A percentile compares a stretch with the other conserved stretches of the same genome.
Evolutionary conservation across 1,284 basidiomycete genomes (phyloP).

Genomic region (Pyrrhoderma noxium): DNA sequence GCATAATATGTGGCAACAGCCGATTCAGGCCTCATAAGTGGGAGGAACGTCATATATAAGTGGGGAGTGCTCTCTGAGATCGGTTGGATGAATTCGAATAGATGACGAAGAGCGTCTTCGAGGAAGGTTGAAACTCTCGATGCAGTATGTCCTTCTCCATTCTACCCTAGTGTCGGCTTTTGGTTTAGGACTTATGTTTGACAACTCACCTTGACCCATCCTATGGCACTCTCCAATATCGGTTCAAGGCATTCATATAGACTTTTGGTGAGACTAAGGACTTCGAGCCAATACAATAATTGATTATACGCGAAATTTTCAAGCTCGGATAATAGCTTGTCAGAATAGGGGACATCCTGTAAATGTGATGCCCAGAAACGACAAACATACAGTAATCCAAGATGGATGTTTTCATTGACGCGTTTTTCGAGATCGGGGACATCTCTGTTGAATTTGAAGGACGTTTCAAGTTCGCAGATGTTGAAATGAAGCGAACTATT

Average conservation of each 20-base stretch:
- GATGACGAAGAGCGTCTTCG: background rate
- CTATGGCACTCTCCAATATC: background rate
- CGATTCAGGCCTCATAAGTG: background rate
- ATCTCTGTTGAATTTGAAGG: conserved; percentile 1
- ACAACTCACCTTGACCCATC: background rate
- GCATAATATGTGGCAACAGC: background rate
- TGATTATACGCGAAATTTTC: background rate
- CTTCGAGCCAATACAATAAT: conserved; percentile 2
- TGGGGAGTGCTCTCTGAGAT: background rate
- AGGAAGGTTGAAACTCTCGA: background rate
- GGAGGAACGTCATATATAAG: background rate
- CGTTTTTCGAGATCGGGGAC: background rate
- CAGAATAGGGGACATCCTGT: background rate
- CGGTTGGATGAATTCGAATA: background rate
- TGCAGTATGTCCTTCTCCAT: background rate
- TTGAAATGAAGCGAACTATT: conserved; percentile 19
- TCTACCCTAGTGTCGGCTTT: background rate
- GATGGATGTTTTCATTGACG: background rate
- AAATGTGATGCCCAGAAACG: conserved; percentile 5
- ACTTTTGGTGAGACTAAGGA: background rate
- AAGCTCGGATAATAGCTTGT: background rate
- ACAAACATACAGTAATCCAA: conserved; percentile 1
- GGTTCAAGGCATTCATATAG: background rate
- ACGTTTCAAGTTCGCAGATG: conserved; percentile 11
- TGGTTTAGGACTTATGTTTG: background rate